Conservation (phyloP, 257 asterid genomes). For the Solanum paucissectum region DNA sequence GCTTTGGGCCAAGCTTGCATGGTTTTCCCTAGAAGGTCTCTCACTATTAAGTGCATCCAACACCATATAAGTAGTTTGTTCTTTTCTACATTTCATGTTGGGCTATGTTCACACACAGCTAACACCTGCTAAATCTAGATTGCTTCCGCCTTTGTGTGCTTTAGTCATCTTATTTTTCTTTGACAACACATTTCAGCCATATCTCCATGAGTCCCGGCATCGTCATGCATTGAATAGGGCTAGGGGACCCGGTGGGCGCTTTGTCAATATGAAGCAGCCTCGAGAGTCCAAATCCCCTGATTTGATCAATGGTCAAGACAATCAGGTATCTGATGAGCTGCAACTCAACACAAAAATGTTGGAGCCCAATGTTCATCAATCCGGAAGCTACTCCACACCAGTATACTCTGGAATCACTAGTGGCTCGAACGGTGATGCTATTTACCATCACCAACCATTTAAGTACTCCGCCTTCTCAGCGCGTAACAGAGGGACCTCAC, state of each 20-base stretch:
- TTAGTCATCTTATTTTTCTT: background rate
- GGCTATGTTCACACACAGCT: background rate
- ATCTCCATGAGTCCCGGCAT: slow-evolving; percentile 30
- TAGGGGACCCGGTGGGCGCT: slow-evolving; percentile 25
- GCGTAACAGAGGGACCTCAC: background rate
- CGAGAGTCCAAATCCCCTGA: background rate
- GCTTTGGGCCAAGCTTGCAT: background rate
- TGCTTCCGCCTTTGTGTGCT: background rate
- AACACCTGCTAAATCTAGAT: background rate
- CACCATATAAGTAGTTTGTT: background rate
- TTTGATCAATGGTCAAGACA: background rate
- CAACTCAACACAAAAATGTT: background rate
- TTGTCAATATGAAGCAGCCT: slow-evolving; percentile 12
- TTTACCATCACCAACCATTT: background rate
- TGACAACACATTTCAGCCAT: slow-evolving; percentile 10
- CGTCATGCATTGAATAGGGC: slow-evolving; percentile 22
- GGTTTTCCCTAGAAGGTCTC: background rate
- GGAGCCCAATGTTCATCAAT: background rate
- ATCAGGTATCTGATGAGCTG: background rate
- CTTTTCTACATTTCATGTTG: background rate
- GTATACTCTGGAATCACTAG: background rate
- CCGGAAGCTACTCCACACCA: background rate
- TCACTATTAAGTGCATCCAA: background rate
- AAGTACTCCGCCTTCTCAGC: slow-evolving; percentile 5
- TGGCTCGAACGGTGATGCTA: background rate